Evolutionary conservation across 2,329 filamentous ascomycete genomes (phyloP).

Genomic region (Penicillium oxalicum): DNA sequence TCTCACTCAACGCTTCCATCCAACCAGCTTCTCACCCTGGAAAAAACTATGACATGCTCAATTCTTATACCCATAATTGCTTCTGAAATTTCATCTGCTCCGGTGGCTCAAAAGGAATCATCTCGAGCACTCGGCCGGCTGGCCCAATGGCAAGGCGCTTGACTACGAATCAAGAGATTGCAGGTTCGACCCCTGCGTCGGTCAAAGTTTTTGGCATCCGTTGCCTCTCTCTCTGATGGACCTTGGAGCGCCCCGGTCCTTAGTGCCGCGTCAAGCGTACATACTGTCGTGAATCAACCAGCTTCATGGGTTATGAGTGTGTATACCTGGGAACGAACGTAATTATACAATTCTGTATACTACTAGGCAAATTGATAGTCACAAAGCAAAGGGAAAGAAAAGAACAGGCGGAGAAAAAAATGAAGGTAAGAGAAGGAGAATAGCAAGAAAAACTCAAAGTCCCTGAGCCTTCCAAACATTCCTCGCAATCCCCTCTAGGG

Average conservation of each 20-base stretch:
- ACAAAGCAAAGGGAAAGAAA: constrained; percentile 21
- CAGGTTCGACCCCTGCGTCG: constrained; percentile 43
- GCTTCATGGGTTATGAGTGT: too few relatives aligned
- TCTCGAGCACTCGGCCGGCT: constrained; percentile 21
- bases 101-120: background rate
- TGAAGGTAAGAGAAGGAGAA: constrained; percentile 4
- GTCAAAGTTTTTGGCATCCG: constrained; percentile 24
- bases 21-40: background rate
- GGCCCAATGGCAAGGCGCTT: constrained; percentile 49
- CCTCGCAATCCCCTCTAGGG: constrained; percentile 2
- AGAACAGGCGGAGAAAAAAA: background rate
- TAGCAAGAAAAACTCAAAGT: background rate
- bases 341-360: constrained; percentile 21
- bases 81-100: background rate
- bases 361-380: constrained; percentile 25
- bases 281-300: background rate
- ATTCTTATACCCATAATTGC: background rate
- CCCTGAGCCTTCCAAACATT: background rate
- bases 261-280: too few relatives aligned
- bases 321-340: too few relatives aligned
- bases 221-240: background rate
- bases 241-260: background rate
- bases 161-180: constrained; percentile 50
- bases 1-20: background rate
- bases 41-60: too few relatives aligned